Conservation (phyloP, 176 grass and related monocot genomes). For the Oryza punctata region DNA sequence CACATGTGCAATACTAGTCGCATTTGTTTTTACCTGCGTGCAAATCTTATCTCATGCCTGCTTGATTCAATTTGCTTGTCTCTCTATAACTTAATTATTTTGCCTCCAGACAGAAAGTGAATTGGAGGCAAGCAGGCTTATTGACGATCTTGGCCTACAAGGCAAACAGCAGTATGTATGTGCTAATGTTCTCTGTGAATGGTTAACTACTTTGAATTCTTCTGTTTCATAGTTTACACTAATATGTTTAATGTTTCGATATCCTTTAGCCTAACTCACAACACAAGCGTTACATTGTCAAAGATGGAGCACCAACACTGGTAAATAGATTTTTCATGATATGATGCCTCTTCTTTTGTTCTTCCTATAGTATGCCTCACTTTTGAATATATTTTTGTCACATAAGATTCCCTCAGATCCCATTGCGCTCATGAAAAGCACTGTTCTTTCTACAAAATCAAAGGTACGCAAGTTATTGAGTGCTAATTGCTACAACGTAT, state of each 20-base stretch:
- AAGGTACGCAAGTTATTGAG: slow-evolving; percentile 56
- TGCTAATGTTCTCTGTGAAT: slow-evolving; percentile 41
- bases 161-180: slow-evolving; percentile 85
- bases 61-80: background rate
- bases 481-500: background rate
- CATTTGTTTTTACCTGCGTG: background rate
- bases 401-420: slow-evolving; percentile 79
- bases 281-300: slow-evolving; percentile 90
- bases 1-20: background rate
- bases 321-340: slow-evolving; percentile 49
- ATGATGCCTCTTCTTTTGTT: slow-evolving; percentile 7
- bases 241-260: slow-evolving; percentile 18
- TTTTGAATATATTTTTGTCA: slow-evolving; percentile 26
- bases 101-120: slow-evolving; percentile 55
- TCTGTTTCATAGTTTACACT: slow-evolving; percentile 23
- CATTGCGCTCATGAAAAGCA: slow-evolving; percentile 73
- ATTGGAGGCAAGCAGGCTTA: slow-evolving; percentile 63
- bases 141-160: slow-evolving; percentile 80
- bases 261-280: slow-evolving; percentile 80
- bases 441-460: slow-evolving; percentile 81
- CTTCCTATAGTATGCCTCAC: slow-evolving; percentile 14
- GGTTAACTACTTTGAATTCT: slow-evolving; percentile 9
- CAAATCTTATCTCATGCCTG: background rate
- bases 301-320: slow-evolving; percentile 71
- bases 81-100: background rate